Evolutionary conservation across 805 yeast genomes (phyloP).

Genomic region (Candida ovalis): DNA sequence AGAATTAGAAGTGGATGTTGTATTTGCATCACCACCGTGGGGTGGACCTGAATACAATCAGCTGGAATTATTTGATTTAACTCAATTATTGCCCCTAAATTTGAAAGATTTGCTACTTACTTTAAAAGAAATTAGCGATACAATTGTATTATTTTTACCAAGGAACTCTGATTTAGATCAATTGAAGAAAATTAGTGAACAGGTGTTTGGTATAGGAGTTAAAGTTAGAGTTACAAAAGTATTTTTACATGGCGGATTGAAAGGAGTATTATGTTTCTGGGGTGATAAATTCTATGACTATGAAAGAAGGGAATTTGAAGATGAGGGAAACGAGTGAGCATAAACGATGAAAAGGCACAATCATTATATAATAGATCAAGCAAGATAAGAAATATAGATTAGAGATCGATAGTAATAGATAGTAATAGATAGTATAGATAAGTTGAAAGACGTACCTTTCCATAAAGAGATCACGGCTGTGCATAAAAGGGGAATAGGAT

Average conservation of each 20-base stretch:
- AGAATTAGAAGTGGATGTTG: slow-evolving; percentile 38
- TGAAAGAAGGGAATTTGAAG: slow-evolving; percentile 4
- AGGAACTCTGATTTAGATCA: slow-evolving; percentile 54
- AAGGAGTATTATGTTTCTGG: slow-evolving; percentile 60
- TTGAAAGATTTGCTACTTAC: slow-evolving; percentile 42
- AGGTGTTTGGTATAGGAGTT: slow-evolving; percentile 41
- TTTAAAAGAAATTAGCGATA: slow-evolving; percentile 37
- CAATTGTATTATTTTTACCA: slow-evolving; percentile 62
- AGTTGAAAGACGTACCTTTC: background rate
- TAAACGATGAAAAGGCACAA: no score
- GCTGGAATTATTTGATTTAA: slow-evolving; percentile 43
- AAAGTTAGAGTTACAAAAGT: slow-evolving; percentile 45
- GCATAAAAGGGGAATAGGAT: background rate
- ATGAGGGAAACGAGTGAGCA: background rate
- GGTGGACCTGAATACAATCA: slow-evolving; percentile 66
- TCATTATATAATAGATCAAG: no score
- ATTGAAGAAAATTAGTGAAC: slow-evolving; percentile 42
- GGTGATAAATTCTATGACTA: slow-evolving; percentile 43
- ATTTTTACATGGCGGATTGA: slow-evolving; percentile 37
- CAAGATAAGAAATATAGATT: no score
- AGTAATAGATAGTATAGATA: background rate
- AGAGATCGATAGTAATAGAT: background rate
- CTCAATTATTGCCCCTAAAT: slow-evolving; percentile 43
- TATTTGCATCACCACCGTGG: slow-evolving; percentile 86
- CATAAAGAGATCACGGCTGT: background rate